Evolutionary conservation across 106 monocot genomes (phyloP), one percentile per base, ranked within the genome.

Genomic region (Apostasia ramifera): DNA sequence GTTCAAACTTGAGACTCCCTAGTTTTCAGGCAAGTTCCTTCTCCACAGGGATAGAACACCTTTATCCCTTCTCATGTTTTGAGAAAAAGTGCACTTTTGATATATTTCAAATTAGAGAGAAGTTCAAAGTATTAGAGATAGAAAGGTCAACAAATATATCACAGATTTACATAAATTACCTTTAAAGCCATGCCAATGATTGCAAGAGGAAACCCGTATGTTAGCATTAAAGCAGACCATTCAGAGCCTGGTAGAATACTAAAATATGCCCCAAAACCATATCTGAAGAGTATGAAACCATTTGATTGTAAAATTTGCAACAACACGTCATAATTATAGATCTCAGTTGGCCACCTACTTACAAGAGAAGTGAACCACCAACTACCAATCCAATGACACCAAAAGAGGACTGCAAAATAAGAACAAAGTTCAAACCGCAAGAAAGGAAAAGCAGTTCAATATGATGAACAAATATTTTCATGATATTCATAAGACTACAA

Each of bases 151-250:
- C 5, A 7, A 53, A 5, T 53, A 53, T 53, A 53, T 53, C 5
- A 53, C 53, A 53, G 53, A 7, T 53, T 11, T 67, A 48, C 26
- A 39, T 15, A 26, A 50, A 9, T 70, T 80, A 82, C 97, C 97
- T 97, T 89, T 51, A 97, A 63, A 72, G 97, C 97, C 97, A 97
- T 97, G 67, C 97, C 97, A 67, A 97, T 97, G 69, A 97, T 89
- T 69, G 89, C 73, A 75, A 97, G 86, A 80, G 97, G 97, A 81
- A 97, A 97, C 4, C 97, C 97, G 77, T 97, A 97, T 41, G 97
- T 97, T 11, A 97, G 86, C 97, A 97, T 92, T 66, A 97, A 42
- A 13, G 97, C 97, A 76, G 97, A 97, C 97, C 97, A 97, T 70
- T 92, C 97, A 55, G 97, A 97, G 4, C 97, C 97, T 61, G 97